Conservation (phyloP, 2,329 filamentous ascomycete species). For the Phialophora tarda region DNA sequence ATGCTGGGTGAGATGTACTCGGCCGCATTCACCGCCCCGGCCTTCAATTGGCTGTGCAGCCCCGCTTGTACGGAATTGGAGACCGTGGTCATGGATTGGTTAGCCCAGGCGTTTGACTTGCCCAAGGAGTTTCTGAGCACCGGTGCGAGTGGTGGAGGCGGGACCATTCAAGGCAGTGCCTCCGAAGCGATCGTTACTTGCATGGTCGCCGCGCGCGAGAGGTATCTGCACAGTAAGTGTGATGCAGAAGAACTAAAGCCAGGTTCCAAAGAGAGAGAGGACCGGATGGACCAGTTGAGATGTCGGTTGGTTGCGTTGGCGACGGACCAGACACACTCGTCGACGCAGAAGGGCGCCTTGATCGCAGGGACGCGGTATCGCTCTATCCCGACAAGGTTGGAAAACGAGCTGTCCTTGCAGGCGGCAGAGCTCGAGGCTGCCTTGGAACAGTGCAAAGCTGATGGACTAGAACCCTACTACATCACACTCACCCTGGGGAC, state of each 20-base stretch:
- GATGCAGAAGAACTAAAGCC: slow-evolving; percentile 55
- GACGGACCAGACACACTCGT: slow-evolving; percentile 79
- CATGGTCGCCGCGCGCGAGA: slow-evolving; percentile 85
- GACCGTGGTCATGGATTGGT: slow-evolving; percentile 90
- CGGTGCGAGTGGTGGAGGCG: slow-evolving; percentile 70
- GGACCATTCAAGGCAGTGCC: slow-evolving; percentile 92
- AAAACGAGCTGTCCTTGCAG: slow-evolving; percentile 73
- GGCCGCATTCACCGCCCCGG: slow-evolving; percentile 83
- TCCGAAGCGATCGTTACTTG: slow-evolving; percentile 85
- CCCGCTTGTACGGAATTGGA: slow-evolving; percentile 92
- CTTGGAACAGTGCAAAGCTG: slow-evolving; percentile 68
- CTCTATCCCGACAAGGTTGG: slow-evolving; percentile 66
- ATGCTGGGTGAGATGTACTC: slow-evolving; percentile 94
- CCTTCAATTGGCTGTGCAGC: slow-evolving; percentile 97
- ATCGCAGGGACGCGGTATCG: slow-evolving; percentile 85
- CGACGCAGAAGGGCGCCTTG: slow-evolving; percentile 83
- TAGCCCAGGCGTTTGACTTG: slow-evolving; percentile 75
- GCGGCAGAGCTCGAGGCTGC: slow-evolving; percentile 65
- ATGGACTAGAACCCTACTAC: slow-evolving; percentile 83
- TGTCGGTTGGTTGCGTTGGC: slow-evolving; percentile 79
- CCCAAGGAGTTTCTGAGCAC: slow-evolving; percentile 76
- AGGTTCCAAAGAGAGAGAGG: slow-evolving; percentile 66
- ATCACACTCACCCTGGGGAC: slow-evolving; percentile 83
- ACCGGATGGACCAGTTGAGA: slow-evolving; percentile 69
- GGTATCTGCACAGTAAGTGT: slow-evolving; percentile 69